phyloP scores from a whole-genome alignment of 345 rosid species.

The Salix purpurea region DNA sequence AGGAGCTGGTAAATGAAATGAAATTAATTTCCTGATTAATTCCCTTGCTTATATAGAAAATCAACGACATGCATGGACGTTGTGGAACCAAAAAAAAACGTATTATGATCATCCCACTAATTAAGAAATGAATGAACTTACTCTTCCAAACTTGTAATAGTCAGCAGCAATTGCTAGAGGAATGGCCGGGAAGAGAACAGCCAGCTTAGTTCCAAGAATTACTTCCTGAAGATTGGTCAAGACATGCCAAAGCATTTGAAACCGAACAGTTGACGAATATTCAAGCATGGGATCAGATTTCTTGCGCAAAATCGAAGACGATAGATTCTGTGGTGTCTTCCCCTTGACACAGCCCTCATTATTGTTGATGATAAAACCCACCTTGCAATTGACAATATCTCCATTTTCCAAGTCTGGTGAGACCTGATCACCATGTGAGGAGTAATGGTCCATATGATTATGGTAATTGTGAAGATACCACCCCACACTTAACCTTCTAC shows the following conservation, averaged over 20 bases:
- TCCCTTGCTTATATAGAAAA: background rate
- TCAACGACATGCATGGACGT: background rate
- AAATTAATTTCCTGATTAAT: background rate
- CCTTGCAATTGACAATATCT: background rate
- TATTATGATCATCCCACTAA: background rate
- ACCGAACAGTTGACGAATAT: slow-evolving; percentile 22
- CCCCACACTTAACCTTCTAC: background rate
- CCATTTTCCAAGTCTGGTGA: slow-evolving; percentile 20
- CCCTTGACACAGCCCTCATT: slow-evolving; percentile 9
- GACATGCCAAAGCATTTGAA: slow-evolving; percentile 25
- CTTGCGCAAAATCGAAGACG: slow-evolving; percentile 30
- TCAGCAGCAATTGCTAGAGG: slow-evolving; percentile 48
- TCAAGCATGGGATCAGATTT: slow-evolving; percentile 36
- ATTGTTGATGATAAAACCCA: background rate
- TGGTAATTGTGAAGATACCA: background rate
- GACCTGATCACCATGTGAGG: background rate
- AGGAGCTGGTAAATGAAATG: background rate
- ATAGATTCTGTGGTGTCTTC: slow-evolving; percentile 29
- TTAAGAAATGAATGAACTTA: slow-evolving; percentile 12
- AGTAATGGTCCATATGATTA: background rate
- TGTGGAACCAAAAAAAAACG: background rate
- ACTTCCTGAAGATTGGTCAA: slow-evolving; percentile 41
- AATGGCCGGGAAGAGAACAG: slow-evolving; percentile 50
- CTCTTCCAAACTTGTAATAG: slow-evolving; percentile 37
- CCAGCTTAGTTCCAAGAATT: slow-evolving; percentile 47